phyloP scores from a whole-genome alignment of 2,329 filamentous ascomycete genomes.

The Metarhizium robertsii region DNA sequence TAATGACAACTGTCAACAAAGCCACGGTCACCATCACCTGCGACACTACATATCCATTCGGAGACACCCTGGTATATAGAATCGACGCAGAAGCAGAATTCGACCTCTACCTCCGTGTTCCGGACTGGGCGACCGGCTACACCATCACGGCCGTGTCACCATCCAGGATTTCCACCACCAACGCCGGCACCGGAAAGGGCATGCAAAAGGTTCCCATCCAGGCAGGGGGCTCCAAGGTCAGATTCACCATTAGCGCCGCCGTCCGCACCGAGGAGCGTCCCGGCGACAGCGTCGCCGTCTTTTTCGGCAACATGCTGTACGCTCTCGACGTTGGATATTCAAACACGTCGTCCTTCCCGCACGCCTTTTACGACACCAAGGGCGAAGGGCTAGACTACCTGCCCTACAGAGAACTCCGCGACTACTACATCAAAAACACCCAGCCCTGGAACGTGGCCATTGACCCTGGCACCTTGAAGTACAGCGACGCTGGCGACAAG shows the following conservation, averaged over 20 bases:
- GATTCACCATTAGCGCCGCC: constrained; percentile 9
- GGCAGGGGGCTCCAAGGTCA: constrained; percentile 11
- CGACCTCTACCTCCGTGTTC: constrained; percentile 20
- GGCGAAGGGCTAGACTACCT: constrained; percentile 10
- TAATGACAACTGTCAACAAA: constrained; percentile 26
- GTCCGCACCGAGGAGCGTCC: constrained; percentile 14
- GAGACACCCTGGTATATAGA: constrained; percentile 18
- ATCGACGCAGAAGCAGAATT: constrained; percentile 16
- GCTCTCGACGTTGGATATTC: constrained; percentile 26
- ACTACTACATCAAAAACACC: constrained; percentile 23
- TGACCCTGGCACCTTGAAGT: constrained; percentile 15
- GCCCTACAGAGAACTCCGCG: constrained; percentile 17
- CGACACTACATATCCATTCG: constrained; percentile 37
- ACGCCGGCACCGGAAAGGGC: constrained; percentile 9
- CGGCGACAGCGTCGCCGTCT: constrained; percentile 30
- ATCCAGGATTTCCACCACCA: not conserved
- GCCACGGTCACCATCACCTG: constrained; percentile 29
- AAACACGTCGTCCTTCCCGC: constrained; percentile 13
- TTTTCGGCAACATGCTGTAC: constrained; percentile 34
- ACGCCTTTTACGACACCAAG: constrained; percentile 10
- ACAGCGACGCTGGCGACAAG: constrained; percentile 12
- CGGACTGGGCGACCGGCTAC: constrained; percentile 12
- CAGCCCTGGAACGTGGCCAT: constrained; percentile 20
- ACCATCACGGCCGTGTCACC: not conserved
- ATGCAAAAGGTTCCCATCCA: constrained; percentile 13